Percentiles rank a stretch among this genome's conserved stretches.
phyloP scores from a whole-genome alignment of 176 grass and related monocot genomes.

The Puya raimondii region DNA sequence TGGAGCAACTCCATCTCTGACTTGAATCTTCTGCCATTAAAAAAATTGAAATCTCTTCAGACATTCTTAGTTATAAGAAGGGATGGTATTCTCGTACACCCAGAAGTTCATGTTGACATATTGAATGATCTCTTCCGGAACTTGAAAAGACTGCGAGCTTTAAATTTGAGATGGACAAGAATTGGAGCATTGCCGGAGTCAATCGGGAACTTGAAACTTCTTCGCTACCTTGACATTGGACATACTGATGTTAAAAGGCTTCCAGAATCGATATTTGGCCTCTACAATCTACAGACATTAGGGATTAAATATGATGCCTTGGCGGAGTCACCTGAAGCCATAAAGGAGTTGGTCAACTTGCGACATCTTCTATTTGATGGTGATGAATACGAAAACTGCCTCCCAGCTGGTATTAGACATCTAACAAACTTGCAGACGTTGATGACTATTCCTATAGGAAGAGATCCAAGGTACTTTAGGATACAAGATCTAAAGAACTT shows the following conservation, averaged over 20 bases:
- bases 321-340: slow-evolving; percentile 16
- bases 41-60: neutral
- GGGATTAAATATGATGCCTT: slow-evolving; percentile 25
- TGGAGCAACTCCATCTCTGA: slow-evolving; percentile 5
- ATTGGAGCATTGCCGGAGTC: slow-evolving; percentile 29
- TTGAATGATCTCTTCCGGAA: slow-evolving; percentile 16
- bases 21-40: neutral
- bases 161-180: slow-evolving; percentile 29
- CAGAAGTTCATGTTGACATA: slow-evolving; percentile 1
- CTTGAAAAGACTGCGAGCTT: slow-evolving; percentile 13
- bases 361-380: slow-evolving; percentile 22
- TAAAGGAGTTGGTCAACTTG: slow-evolving; percentile 23
- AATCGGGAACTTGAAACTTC: slow-evolving; percentile 3
- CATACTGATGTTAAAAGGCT: slow-evolving; percentile 22
- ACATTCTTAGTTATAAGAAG: slow-evolving; percentile 17
- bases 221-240: slow-evolving; percentile 30
- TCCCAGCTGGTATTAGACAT: slow-evolving; percentile 26
- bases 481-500: slow-evolving; percentile 23
- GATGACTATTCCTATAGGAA: slow-evolving; percentile 25
- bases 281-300: slow-evolving; percentile 32
- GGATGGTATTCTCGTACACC: neutral
- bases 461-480: neutral
- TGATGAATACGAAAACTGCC: neutral
- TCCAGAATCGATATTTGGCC: slow-evolving; percentile 22
- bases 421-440: slow-evolving; percentile 25